phyloP scores from a whole-genome alignment of 495 filamentous ascomycete genomes.

The Trichoderma gamsii region DNA sequence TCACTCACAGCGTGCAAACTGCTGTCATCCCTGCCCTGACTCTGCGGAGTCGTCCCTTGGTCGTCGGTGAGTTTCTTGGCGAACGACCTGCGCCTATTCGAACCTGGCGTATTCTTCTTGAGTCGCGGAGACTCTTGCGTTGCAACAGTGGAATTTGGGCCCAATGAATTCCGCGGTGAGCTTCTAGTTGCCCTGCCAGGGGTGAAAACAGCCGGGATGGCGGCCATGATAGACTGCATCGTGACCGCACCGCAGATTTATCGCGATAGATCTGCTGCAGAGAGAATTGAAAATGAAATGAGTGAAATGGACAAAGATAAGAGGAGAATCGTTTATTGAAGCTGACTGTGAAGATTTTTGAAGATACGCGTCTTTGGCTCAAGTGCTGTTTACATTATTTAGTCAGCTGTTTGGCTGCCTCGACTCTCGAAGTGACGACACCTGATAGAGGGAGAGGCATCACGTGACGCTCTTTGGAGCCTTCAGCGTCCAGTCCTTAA shows the following conservation, averaged over 20 bases:
- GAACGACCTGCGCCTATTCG: background rate
- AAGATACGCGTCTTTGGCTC: no score
- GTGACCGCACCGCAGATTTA: background rate
- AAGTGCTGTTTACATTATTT: no score
- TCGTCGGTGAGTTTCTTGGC: background rate
- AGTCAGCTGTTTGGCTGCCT: no score
- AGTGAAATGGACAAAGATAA: background rate
- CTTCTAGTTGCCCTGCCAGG: background rate
- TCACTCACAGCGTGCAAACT: background rate
- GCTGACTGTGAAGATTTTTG: no score
- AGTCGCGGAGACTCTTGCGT: background rate
- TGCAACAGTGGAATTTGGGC: background rate
- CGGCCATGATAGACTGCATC: conserved; percentile 1
- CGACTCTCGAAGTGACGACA: no score
- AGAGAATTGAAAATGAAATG: background rate
- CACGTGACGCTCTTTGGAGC: no score
- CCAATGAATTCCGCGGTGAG: background rate
- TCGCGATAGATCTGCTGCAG: background rate
- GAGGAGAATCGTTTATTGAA: no score
- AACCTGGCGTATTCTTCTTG: background rate
- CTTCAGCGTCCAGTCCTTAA: no score
- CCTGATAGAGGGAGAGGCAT: no score
- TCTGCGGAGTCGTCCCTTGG: background rate
- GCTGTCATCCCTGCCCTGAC: background rate
- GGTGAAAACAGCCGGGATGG: background rate